These are phyloP conservation scores for Entelexis paramagnoliae DNA, from an alignment of 1,139 yeast species.

Conservation along the genomic window DNA sequence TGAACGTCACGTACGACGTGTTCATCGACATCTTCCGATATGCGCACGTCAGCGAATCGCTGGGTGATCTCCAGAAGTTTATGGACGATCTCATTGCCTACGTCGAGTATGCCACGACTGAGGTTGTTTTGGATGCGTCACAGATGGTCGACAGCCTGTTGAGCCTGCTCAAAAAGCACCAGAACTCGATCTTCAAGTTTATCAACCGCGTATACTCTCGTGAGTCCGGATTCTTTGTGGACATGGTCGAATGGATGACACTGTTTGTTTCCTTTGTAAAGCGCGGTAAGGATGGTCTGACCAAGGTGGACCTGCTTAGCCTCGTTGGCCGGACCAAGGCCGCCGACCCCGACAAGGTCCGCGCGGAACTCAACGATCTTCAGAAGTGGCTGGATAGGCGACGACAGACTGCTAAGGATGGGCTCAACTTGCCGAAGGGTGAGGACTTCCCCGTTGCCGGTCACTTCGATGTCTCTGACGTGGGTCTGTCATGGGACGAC, in stretches of 20 bases:
- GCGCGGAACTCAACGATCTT: slow-evolving; percentile 38
- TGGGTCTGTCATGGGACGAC: slow-evolving; percentile 33
- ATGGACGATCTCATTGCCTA: slow-evolving; percentile 57
- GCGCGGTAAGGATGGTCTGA: slow-evolving; percentile 35
- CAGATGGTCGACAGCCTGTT: slow-evolving; percentile 57
- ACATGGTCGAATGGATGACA: slow-evolving; percentile 62
- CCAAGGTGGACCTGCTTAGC: slow-evolving; percentile 30
- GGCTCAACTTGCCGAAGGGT: slow-evolving; percentile 8
- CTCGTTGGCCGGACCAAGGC: slow-evolving; percentile 34
- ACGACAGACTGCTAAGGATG: slow-evolving; percentile 24
- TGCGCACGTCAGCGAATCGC: slow-evolving; percentile 66
- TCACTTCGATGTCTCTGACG: slow-evolving; percentile 26
- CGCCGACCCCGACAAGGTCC: slow-evolving; percentile 35
- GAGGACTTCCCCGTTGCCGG: slow-evolving; percentile 28
- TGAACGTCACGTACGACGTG: slow-evolving; percentile 76
- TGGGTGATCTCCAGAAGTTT: slow-evolving; percentile 62
- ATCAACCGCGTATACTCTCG: slow-evolving; percentile 64
- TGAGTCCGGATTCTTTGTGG: slow-evolving; percentile 66
- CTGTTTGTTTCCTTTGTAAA: slow-evolving; percentile 52
- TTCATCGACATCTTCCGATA: slow-evolving; percentile 63
- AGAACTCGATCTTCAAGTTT: slow-evolving; percentile 58
- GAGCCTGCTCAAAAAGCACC: slow-evolving; percentile 56
- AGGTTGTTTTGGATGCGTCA: slow-evolving; percentile 36
- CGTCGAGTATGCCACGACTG: slow-evolving; percentile 40
- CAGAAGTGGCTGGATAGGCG: slow-evolving; percentile 39